Evolutionary conservation across 371 early-diverging fungal species (phyloP).

Genomic region (Mortierella sp.): DNA sequence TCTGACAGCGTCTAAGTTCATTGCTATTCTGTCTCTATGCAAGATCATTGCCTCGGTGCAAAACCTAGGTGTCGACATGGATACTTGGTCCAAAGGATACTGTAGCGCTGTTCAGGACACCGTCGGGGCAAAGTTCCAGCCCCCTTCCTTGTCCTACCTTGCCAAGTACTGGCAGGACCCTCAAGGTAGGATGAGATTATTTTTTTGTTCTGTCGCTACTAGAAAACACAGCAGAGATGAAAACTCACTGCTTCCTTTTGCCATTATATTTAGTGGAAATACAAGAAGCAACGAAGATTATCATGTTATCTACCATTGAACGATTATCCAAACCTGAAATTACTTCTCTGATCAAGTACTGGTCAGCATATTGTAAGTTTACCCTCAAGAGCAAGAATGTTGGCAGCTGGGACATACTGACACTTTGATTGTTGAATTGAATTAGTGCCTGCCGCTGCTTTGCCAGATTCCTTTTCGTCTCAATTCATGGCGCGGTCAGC

Average conservation of each 20-base stretch:
- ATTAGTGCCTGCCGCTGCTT: slow-evolving; percentile 71
- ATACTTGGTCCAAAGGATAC: slow-evolving; percentile 38
- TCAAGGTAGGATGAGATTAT: slow-evolving; percentile 61
- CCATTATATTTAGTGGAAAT: slow-evolving; percentile 18
- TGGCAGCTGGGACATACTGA: background rate
- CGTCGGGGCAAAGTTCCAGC: slow-evolving; percentile 66
- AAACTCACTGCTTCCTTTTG: background rate
- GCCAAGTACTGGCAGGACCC: slow-evolving; percentile 92
- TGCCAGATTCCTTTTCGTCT: slow-evolving; percentile 60
- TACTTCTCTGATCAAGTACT: slow-evolving; percentile 69
- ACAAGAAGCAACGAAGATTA: slow-evolving; percentile 49
- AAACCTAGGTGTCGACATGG: slow-evolving; percentile 52
- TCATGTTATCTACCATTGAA: slow-evolving; percentile 35
- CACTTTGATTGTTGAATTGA: background rate
- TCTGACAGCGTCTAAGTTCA: slow-evolving; percentile 69
- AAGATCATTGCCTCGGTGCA: slow-evolving; percentile 62
- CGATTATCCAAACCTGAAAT: slow-evolving; percentile 62
- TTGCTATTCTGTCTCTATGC: slow-evolving; percentile 70
- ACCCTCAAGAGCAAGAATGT: background rate
- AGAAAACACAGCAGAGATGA: no score
- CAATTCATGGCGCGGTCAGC: slow-evolving; percentile 80
- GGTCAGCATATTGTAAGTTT: slow-evolving; percentile 61
- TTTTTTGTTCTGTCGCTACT: background rate
- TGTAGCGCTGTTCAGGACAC: slow-evolving; percentile 64
- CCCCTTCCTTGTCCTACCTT: slow-evolving; percentile 80